Evolutionary conservation across 495 filamentous ascomycete genomes (phyloP).

Genomic region (Entonaema liquescens): DNA sequence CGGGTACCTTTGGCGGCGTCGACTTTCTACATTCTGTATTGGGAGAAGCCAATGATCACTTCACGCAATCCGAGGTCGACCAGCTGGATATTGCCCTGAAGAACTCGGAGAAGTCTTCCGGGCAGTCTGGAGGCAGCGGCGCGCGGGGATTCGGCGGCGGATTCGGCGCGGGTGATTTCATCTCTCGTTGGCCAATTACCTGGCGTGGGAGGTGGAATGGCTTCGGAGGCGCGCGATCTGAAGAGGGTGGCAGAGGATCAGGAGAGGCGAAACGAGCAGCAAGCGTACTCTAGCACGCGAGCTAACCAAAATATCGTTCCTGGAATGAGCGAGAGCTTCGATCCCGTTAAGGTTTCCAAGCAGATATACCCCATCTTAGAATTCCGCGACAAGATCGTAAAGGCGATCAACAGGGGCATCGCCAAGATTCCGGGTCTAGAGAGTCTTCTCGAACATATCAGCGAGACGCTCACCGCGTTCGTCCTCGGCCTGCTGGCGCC

Average conservation of each 20-base stretch:
- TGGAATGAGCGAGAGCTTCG: slow-evolving; percentile 77
- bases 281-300: slow-evolving; percentile 34
- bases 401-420: slow-evolving; percentile 80
- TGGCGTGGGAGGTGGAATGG: slow-evolving; percentile 73
- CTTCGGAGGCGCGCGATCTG: slow-evolving; percentile 79
- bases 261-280: slow-evolving; percentile 65
- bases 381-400: slow-evolving; percentile 93
- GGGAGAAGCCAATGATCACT: slow-evolving; percentile 93
- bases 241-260: slow-evolving; percentile 78
- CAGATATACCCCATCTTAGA: slow-evolving; percentile 95
- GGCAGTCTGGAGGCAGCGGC: slow-evolving; percentile 44
- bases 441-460: slow-evolving; percentile 85
- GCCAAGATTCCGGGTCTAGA: slow-evolving; percentile 93
- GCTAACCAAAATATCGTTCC: slow-evolving; percentile 63
- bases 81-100: slow-evolving; percentile 82
- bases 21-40: slow-evolving; percentile 98
- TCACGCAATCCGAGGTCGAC: slow-evolving; percentile 93
- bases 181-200: slow-evolving; percentile 79
- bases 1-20: slow-evolving; percentile 89
- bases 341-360: slow-evolving; percentile 79
- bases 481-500: slow-evolving; percentile 89
- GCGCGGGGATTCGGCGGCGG: slow-evolving; percentile 52
- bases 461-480: slow-evolving; percentile 89
- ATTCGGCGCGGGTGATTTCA: slow-evolving; percentile 61
- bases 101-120: slow-evolving; percentile 58